These are phyloP conservation scores for Termitomyces sp. DNA, from an alignment of 768 basidiomycete species.

Conservation along the genomic window DNA sequence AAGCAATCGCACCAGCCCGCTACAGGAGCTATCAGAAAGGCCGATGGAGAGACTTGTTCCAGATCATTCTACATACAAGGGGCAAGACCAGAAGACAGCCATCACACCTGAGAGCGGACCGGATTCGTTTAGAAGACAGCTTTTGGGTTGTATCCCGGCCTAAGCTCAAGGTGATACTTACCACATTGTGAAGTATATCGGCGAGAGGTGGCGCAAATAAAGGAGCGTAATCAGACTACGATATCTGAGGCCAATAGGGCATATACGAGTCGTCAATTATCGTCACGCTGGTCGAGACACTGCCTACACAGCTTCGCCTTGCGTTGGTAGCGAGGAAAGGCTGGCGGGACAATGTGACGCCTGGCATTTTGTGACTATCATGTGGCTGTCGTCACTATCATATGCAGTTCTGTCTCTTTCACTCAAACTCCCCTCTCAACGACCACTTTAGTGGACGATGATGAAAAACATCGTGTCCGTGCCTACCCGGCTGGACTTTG, in stretches of 20 bases:
- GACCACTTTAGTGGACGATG: neutral
- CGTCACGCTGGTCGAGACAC: slow-evolving; percentile 6
- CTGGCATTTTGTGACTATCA: slow-evolving; percentile 6
- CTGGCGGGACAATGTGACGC: slow-evolving; percentile 7
- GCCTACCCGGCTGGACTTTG: neutral
- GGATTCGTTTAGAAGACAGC: slow-evolving; percentile 8
- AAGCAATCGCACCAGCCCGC: slow-evolving; percentile 71
- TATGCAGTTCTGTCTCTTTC: neutral
- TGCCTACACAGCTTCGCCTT: slow-evolving; percentile 11
- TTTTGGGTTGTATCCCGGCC: slow-evolving; percentile 12
- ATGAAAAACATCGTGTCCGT: neutral
- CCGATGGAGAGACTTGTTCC: slow-evolving; percentile 7
- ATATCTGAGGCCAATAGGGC: neutral
- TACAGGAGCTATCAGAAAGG: slow-evolving; percentile 31
- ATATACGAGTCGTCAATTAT: slow-evolving; percentile 7
- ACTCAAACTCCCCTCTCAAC: neutral
- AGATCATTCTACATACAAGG: slow-evolving; percentile 43
- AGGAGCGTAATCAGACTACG: neutral
- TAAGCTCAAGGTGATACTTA: slow-evolving; percentile 18
- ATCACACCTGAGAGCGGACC: slow-evolving; percentile 55
- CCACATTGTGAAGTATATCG: slow-evolving; percentile 23
- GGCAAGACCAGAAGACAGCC: slow-evolving; percentile 74
- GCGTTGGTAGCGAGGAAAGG: slow-evolving; percentile 1
- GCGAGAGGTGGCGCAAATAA: slow-evolving; percentile 18
- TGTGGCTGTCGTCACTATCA: slow-evolving; percentile 5